A percentile compares a stretch with the other conserved stretches of the same genome.
These are phyloP conservation scores for Sporisorium scitamineum DNA, from an alignment of 1,284 basidiomycete species.

Conservation along the genomic window DNA sequence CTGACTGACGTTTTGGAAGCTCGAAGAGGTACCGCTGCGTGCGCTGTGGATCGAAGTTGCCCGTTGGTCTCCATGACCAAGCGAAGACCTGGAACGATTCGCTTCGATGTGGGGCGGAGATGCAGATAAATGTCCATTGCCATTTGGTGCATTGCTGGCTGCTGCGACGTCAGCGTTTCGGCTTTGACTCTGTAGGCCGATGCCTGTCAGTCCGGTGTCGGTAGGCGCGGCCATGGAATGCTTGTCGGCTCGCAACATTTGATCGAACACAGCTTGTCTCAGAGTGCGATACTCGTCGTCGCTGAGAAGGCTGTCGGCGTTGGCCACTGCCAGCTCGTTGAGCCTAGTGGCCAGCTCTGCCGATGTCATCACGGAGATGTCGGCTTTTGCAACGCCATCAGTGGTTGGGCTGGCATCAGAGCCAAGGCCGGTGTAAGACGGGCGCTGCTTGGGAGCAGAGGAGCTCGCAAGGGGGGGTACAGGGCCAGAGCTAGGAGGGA, in stretches of 20 bases:
- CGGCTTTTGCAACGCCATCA: neutral
- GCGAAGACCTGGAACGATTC: slow-evolving; percentile 17
- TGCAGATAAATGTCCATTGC: neutral
- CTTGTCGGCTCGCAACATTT: slow-evolving; percentile 40
- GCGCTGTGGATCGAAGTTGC: slow-evolving; percentile 27
- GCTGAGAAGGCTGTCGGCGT: slow-evolving; percentile 57
- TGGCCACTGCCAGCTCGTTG: slow-evolving; percentile 62
- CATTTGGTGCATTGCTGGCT: neutral
- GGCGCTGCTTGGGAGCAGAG: neutral
- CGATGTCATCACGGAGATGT: slow-evolving; percentile 37
- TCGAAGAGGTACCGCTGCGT: slow-evolving; percentile 22
- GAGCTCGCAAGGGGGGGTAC: neutral
- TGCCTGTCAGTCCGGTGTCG: slow-evolving; percentile 12
- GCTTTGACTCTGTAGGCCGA: neutral
- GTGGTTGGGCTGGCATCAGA: neutral
- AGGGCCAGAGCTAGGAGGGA: neutral
- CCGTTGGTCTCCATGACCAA: slow-evolving; percentile 9
- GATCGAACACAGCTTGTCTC: slow-evolving; percentile 53
- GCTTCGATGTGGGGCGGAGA: slow-evolving; percentile 1
- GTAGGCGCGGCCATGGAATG: slow-evolving; percentile 35
- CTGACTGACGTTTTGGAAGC: slow-evolving; percentile 21
- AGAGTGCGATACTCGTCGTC: slow-evolving; percentile 59
- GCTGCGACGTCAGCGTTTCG: neutral
- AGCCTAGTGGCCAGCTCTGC: slow-evolving; percentile 48
- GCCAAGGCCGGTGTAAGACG: neutral